These are phyloP conservation scores for Cercospora sp. DNA, from an alignment of 2,329 filamentous ascomycete species.

Conservation along the genomic window DNA sequence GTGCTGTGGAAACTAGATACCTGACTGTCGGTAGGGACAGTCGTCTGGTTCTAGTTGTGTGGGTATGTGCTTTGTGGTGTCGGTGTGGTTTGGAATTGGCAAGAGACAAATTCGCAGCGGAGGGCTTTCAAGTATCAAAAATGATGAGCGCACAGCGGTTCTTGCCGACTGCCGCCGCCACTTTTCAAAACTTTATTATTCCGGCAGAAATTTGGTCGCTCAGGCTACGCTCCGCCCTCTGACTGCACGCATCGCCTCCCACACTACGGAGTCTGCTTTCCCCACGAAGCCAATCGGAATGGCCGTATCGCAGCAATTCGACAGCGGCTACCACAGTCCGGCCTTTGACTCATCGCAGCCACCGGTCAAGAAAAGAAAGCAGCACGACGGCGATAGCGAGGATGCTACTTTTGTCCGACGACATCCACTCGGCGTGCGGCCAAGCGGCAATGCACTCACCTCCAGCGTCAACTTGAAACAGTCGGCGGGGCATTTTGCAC, in stretches of 20 bases:
- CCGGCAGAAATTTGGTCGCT: constrained; percentile 3
- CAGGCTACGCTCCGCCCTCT: background rate
- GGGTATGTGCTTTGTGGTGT: constrained; percentile 18
- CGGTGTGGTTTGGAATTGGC: constrained; percentile 28
- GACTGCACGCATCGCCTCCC: constrained; percentile 1
- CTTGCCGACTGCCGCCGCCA: constrained; percentile 6
- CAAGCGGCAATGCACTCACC: constrained; percentile 78
- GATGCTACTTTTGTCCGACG: constrained; percentile 59
- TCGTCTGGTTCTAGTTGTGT: constrained; percentile 44
- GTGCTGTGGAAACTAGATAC: constrained; percentile 48
- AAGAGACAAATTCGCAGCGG: constrained; percentile 14
- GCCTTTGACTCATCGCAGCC: constrained; percentile 20
- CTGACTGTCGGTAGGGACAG: constrained; percentile 50
- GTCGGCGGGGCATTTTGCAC: constrained; percentile 64
- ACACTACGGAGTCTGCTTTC: background rate
- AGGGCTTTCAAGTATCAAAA: constrained; percentile 5
- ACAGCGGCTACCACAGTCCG: constrained; percentile 16
- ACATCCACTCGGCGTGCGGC: constrained; percentile 83
- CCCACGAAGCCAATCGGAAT: constrained; percentile 15
- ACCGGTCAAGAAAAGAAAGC: constrained; percentile 27
- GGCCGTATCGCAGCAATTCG: constrained; percentile 19
- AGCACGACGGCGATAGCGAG: constrained; percentile 21
- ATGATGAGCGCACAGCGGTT: constrained; percentile 5
- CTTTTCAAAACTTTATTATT: constrained; percentile 10
- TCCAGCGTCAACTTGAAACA: constrained; percentile 66